Percentiles rank a stretch among this genome's conserved stretches.
Conservation (phyloP, 495 filamentous ascomycete genomes). For the Neurospora sp. region DNA sequence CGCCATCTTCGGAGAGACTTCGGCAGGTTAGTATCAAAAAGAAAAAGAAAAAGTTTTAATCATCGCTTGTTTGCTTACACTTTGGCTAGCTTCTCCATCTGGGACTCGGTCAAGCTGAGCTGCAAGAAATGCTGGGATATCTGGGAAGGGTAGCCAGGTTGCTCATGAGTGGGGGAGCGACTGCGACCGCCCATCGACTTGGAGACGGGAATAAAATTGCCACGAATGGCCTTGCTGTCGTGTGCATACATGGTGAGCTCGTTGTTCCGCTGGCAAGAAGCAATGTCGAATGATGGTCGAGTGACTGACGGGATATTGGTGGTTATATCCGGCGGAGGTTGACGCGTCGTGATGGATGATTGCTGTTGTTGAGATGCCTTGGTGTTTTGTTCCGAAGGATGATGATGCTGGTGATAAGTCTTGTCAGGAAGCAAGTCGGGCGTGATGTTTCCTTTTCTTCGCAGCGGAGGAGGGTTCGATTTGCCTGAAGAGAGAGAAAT, state of each 20-base stretch:
- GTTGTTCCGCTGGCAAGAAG: not conserved
- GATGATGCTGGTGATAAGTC: not conserved
- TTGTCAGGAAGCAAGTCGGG: not conserved
- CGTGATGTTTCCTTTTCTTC: not conserved
- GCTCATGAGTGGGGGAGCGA: conserved; percentile 3
- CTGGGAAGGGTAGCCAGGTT: not conserved
- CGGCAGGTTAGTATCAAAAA: not conserved
- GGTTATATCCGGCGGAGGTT: not conserved
- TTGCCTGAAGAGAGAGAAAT: not conserved
- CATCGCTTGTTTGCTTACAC: conserved; percentile 7
- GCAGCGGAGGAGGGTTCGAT: not conserved
- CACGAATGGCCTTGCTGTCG: conserved; percentile 11
- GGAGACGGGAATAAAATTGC: conserved; percentile 18
- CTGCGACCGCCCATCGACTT: conserved; percentile 5
- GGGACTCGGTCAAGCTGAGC: conserved; percentile 19
- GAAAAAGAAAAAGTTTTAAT: accelerated
- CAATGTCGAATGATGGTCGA: not conserved
- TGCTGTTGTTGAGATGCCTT: not conserved
- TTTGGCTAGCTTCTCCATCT: conserved; percentile 15
- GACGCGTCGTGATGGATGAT: not conserved
- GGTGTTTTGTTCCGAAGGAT: not conserved
- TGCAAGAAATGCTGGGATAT: conserved; percentile 1
- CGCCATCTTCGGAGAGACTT: conserved; percentile 9
- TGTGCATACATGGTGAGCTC: not conserved
- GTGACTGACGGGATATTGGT: not conserved